Evolutionary conservation across 2,329 filamentous ascomycete species (phyloP).

Genomic region (Orbilia ellipsospora): DNA sequence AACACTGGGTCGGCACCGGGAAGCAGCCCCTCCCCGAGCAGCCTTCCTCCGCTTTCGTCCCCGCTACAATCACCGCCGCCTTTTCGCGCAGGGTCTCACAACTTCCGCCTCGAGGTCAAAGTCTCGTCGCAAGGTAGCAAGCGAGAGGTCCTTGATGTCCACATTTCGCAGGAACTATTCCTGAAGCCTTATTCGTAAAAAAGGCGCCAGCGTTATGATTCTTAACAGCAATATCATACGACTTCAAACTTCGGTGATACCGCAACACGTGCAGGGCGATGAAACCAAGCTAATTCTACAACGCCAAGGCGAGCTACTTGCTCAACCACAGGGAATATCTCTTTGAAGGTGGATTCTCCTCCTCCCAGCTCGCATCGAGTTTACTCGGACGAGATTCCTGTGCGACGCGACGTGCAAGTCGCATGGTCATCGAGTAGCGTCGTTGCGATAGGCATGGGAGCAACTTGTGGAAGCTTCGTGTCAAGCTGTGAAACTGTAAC

Average conservation of each 20-base stretch:
- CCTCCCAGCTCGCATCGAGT: slow-evolving; percentile 45
- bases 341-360: slow-evolving; percentile 9
- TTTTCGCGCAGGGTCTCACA: not conserved
- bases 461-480: slow-evolving; percentile 40
- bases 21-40: not conserved
- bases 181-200: slow-evolving; percentile 18
- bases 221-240: slow-evolving; percentile 1
- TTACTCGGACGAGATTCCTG: slow-evolving; percentile 33
- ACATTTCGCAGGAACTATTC: slow-evolving; percentile 21
- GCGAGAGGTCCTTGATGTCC: slow-evolving; percentile 28
- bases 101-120: slow-evolving; percentile 9
- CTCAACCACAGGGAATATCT: slow-evolving; percentile 20
- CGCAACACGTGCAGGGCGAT: slow-evolving; percentile 54
- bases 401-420: slow-evolving; percentile 49
- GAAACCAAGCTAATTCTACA: slow-evolving; percentile 47
- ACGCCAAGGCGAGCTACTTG: slow-evolving; percentile 18
- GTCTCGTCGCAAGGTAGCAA: slow-evolving; percentile 38
- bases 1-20: slow-evolving; percentile 9
- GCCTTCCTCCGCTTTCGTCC: not conserved
- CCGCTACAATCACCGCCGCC: not conserved
- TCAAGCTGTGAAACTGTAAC: slow-evolving; percentile 41
- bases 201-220: slow-evolving; percentile 17
- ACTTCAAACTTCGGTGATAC: slow-evolving; percentile 39
- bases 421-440: slow-evolving; percentile 33
- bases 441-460: slow-evolving; percentile 20